Conservation (phyloP, 1,284 basidiomycete species). For the Jaminaea rosea region DNA sequence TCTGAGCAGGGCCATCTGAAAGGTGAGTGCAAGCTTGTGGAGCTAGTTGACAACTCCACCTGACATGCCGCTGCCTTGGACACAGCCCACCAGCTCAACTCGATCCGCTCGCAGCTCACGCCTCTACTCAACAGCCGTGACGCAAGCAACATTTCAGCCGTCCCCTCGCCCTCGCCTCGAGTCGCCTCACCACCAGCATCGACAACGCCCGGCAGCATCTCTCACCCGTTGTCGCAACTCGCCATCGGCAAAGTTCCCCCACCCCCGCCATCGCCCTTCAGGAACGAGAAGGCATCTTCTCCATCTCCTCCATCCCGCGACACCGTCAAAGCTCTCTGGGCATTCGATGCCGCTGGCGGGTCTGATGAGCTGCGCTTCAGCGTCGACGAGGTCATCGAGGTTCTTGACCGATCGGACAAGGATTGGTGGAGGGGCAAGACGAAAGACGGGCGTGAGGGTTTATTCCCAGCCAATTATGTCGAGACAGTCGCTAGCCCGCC, state of each 20-base stretch:
- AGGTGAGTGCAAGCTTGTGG: not conserved
- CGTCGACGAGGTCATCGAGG: not conserved
- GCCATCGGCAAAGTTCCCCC: constrained; percentile 1
- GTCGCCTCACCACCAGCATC: not conserved
- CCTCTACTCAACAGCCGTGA: not conserved
- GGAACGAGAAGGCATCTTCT: no score
- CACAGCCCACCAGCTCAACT: not conserved
- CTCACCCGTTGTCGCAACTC: not conserved
- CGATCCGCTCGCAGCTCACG: not conserved
- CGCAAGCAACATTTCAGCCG: not conserved
- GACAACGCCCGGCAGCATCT: not conserved
- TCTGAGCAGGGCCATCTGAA: not conserved
- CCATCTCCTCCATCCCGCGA: not conserved
- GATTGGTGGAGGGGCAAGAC: constrained; percentile 1
- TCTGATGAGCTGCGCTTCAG: not conserved
- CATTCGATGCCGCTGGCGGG: not conserved
- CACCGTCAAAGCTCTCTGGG: not conserved
- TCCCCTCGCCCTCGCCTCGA: not conserved
- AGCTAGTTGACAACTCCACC: not conserved
- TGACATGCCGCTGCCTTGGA: not conserved
- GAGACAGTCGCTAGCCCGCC: not conserved
- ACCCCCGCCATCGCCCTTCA: no score
- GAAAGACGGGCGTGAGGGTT: not conserved
- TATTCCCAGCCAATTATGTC: not conserved
- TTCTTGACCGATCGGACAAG: not conserved